A percentile compares a stretch with the other conserved stretches of the same genome.
These are phyloP conservation scores for Grigorovia humatica DNA, from an alignment of 805 yeast genomes.

Conservation along the genomic window DNA sequence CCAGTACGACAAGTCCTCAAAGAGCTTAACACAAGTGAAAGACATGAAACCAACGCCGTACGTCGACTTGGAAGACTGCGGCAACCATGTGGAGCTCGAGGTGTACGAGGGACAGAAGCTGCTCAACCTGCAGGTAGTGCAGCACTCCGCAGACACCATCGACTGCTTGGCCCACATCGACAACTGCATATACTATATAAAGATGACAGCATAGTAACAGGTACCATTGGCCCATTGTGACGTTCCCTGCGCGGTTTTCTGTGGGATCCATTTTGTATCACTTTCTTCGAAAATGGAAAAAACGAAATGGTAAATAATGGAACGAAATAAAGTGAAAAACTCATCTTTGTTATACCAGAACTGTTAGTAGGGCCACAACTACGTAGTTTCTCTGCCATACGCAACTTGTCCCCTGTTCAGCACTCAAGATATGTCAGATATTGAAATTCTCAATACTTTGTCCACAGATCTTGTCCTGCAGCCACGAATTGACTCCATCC, in stretches of 20 bases:
- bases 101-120: too few species aligned
- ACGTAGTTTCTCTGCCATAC: neutral
- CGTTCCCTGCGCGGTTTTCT: too few species aligned
- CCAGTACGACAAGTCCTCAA: neutral
- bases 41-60: too few species aligned
- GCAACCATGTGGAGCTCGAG: too few species aligned
- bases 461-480: neutral
- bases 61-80: too few species aligned
- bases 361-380: neutral
- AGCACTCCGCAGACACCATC: neutral
- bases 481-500: neutral
- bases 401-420: neutral
- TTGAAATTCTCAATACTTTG: neutral
- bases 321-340: too few species aligned
- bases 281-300: too few species aligned
- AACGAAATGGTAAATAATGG: too few species aligned
- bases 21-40: neutral
- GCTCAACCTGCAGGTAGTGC: neutral
- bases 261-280: too few species aligned
- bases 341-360: too few species aligned
- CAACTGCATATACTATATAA: neutral
- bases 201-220: neutral
- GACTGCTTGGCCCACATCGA: neutral
- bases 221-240: too few species aligned
- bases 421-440: neutral